phyloP scores from a whole-genome alignment of 306 rosid species.

The Trichosanthes truncata region DNA sequence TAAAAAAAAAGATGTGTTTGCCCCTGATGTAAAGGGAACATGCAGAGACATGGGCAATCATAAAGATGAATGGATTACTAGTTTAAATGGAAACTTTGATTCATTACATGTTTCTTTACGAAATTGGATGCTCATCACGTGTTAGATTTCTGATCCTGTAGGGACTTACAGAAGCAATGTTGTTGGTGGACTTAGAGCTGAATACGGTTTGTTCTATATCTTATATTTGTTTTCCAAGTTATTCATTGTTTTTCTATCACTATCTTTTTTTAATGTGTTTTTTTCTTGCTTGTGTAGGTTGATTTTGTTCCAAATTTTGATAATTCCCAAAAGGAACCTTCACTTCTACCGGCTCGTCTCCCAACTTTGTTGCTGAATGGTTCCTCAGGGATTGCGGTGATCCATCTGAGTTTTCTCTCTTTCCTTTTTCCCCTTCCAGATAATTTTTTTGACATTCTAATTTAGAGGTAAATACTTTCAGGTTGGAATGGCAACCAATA shows the following conservation, averaged over 20 bases:
- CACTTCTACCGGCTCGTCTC: conserved; percentile 86
- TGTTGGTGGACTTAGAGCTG: conserved; percentile 71
- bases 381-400: conserved; percentile 98
- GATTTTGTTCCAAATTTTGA: conserved; percentile 90
- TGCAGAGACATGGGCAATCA: background rate
- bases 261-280: conserved; percentile 1
- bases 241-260: conserved; percentile 11
- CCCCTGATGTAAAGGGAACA: background rate
- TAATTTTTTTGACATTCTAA: conserved; percentile 12
- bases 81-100: background rate
- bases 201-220: conserved; percentile 59
- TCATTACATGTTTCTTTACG: background rate
- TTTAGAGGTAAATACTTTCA: conserved; percentile 20
- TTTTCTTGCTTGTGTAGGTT: conserved; percentile 42
- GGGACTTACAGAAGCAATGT: conserved; percentile 80
- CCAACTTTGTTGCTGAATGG: conserved; percentile 89
- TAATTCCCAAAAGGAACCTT: conserved; percentile 89
- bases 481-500: conserved; percentile 99
- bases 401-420: conserved; percentile 8
- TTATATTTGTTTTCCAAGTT: conserved; percentile 12
- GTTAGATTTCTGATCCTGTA: conserved; percentile 28
- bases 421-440: background rate
- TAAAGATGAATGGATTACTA: background rate
- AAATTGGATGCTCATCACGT: conserved; percentile 4
- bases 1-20: background rate